Evolutionary conservation across 345 rosid genomes (phyloP).

Genomic region (Pistacia vera): DNA sequence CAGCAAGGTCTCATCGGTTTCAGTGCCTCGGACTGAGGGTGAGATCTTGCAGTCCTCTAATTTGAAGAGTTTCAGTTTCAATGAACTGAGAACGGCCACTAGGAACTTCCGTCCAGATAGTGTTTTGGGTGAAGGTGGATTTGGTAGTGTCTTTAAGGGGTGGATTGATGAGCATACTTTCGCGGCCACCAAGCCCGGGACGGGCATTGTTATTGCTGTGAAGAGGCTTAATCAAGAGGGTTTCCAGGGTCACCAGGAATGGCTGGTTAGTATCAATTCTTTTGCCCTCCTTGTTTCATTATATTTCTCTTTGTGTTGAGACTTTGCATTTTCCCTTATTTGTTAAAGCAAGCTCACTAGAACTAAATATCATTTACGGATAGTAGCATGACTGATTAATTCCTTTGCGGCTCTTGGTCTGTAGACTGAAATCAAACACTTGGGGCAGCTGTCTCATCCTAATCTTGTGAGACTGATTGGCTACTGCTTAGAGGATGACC

Average conservation of each 20-base stretch:
- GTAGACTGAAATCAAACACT: conserved; percentile 86
- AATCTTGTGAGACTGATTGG: conserved; percentile 87
- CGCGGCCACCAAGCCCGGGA: conserved; percentile 69
- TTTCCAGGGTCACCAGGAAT: conserved; percentile 93
- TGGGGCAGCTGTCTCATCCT: conserved; percentile 83
- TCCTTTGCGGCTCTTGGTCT: conserved; percentile 13
- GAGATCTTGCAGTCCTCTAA: conserved; percentile 72
- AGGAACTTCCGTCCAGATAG: conserved; percentile 93
- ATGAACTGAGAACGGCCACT: conserved; percentile 78
- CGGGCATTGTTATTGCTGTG: conserved; percentile 85
- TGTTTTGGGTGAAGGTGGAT: conserved; percentile 97
- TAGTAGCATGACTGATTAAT: conserved; percentile 15
- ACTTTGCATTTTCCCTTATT: background rate
- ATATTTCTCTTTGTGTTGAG: background rate
- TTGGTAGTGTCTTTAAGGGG: conserved; percentile 89
- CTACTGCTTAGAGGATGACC: conserved; percentile 93
- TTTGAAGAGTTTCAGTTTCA: conserved; percentile 67
- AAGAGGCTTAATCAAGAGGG: conserved; percentile 89
- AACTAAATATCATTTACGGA: background rate
- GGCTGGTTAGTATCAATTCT: conserved; percentile 71
- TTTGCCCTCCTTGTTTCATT: background rate
- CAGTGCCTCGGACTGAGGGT: conserved; percentile 65
- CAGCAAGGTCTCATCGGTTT: conserved; percentile 43
- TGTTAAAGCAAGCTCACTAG: background rate
- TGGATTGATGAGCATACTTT: conserved; percentile 86